Evolutionary conservation across 208 protist species (phyloP).

Genomic region (Crithidia bombi): DNA sequence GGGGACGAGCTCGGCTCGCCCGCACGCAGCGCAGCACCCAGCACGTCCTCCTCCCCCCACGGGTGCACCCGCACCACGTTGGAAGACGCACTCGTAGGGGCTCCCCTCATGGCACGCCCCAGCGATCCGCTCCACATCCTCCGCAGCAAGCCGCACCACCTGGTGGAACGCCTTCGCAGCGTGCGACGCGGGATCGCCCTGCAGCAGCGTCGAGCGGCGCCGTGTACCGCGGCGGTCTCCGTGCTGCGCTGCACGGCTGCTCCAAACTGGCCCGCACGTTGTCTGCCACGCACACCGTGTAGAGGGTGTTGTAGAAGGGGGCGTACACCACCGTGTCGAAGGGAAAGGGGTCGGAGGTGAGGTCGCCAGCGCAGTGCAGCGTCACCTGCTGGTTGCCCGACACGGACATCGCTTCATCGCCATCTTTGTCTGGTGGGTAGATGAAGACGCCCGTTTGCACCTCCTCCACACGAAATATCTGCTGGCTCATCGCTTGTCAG

Average conservation of each 20-base stretch:
- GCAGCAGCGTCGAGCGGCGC: constrained; percentile 13
- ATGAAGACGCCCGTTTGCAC: constrained; percentile 27
- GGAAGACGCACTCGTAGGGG: constrained; percentile 22
- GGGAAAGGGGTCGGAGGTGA: constrained; percentile 14
- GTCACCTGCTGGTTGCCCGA: constrained; percentile 7
- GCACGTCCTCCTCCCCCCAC: constrained; percentile 21
- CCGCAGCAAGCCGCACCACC: constrained; percentile 11
- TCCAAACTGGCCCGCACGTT: constrained; percentile 14
- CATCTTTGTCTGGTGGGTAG: background rate
- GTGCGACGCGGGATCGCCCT: constrained; percentile 14
- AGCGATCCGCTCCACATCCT: constrained; percentile 26
- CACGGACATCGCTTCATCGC: constrained; percentile 15
- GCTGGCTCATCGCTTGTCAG: no score
- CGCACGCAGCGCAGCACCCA: background rate
- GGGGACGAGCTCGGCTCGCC: background rate
- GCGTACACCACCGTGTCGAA: constrained; percentile 14
- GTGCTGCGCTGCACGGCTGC: constrained; percentile 6
- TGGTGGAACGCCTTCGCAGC: constrained; percentile 5
- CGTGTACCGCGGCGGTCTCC: background rate
- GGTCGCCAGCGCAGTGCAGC: constrained; percentile 26
- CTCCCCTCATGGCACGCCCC: constrained; percentile 2
- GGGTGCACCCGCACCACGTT: constrained; percentile 15
- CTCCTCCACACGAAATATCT: constrained; percentile 12
- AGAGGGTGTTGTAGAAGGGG: constrained; percentile 9
- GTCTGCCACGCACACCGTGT: constrained; percentile 7